Conservation (phyloP, 768 basidiomycete genomes). For the Leccinum disarticulatum region DNA sequence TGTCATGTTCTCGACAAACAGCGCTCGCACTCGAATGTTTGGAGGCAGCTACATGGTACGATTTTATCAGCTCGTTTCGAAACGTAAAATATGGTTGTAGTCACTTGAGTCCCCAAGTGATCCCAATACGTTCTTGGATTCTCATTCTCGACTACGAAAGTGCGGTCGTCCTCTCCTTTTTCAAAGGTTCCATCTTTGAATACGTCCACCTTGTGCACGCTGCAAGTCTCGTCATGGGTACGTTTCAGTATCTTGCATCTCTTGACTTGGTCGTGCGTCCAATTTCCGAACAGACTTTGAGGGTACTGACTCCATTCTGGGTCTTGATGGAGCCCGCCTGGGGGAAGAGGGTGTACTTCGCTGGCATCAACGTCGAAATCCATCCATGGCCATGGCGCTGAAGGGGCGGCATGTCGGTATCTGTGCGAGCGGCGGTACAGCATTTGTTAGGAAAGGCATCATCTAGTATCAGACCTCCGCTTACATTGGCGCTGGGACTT, state of each 20-base stretch:
- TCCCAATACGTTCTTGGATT: constrained; percentile 35
- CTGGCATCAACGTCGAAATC: constrained; percentile 34
- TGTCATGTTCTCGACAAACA: constrained; percentile 53
- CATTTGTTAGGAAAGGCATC: neutral
- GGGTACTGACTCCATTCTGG: constrained; percentile 32
- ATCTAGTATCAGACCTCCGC: constrained; percentile 1
- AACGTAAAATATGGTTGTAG: neutral
- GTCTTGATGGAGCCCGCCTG: constrained; percentile 4
- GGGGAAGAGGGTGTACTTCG: constrained; percentile 17
- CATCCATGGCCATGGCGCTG: constrained; percentile 45
- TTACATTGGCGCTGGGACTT: constrained; percentile 30
- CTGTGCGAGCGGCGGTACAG: constrained; percentile 13
- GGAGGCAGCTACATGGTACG: constrained; percentile 23
- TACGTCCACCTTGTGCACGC: constrained; percentile 28
- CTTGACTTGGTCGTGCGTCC: constrained; percentile 34
- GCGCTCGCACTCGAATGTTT: constrained; percentile 43
- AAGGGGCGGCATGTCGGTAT: constrained; percentile 41
- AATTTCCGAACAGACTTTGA: constrained; percentile 34
- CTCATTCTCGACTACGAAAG: neutral
- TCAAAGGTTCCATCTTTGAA: constrained; percentile 18
- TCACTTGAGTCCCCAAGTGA: constrained; percentile 31
- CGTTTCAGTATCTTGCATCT: constrained; percentile 30
- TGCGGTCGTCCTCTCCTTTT: neutral
- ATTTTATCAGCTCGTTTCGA: neutral
- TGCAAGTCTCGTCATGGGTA: constrained; percentile 7